Evolutionary conservation across 768 basidiomycete species (phyloP), one percentile per base, ranked within the genome.

Genomic region (Naematelia aurantialba): DNA sequence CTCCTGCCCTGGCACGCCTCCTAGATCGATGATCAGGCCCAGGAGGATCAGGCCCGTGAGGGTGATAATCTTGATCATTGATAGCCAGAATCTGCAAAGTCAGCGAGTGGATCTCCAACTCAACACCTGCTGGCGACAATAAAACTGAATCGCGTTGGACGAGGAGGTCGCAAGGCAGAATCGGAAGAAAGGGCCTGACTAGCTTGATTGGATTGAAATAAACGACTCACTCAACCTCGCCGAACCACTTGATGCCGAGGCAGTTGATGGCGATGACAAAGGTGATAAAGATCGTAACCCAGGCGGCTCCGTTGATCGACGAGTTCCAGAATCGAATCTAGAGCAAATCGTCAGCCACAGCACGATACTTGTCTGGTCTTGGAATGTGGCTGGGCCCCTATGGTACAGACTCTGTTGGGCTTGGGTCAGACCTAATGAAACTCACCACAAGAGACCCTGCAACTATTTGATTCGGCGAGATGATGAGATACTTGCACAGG

Each of bases 1-100:
- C 60, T 84, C 82, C 42, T 81, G 80, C 13, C 78, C 78, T 5
- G 85, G 83, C 0, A 81, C 83, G 34, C 84, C 85, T 26, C 85
- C 85, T 3, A 84, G 78, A 59, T 84, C 81, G 59, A 83, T 80
- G 45, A 70, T 66, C 29, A 69, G 57, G 12, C 66, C 69, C 29
- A 71, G 63, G 48, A 76, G 59, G 65, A 79, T 78, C 12, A 80
- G 65, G 13, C 79, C 78, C 30, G 74, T 66, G 46, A 76, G 66
- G 17, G 76, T 66, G 31, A 62, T 60, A 58, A 78, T 69, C 58
- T 77, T 72, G 68, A 77, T 58, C 47, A 74, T 49, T 5, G 70
- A 66, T 31, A 69, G 65, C 58, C 57, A 63, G 62, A 69, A 72
- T 54, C 62, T 67, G n/a, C n/a, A n/a, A n/a, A n/a, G n/a, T n/a